Conservation (phyloP, 2,329 filamentous ascomycete species). For the Exophiala viscosa region DNA sequence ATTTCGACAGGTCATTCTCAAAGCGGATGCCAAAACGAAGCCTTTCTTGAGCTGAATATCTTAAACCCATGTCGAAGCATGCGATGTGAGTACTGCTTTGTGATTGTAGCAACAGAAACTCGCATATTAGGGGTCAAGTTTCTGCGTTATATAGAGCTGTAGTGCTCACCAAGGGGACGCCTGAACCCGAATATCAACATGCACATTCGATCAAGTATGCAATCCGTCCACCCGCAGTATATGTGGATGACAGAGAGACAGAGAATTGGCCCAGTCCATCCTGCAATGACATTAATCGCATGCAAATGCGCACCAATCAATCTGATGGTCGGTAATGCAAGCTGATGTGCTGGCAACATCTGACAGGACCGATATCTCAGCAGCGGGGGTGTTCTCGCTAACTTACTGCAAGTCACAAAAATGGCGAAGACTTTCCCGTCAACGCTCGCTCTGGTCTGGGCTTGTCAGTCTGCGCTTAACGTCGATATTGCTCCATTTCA, state of each 20-base stretch:
- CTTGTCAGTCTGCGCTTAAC: conserved; percentile 3
- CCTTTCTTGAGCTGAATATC: conserved; percentile 9
- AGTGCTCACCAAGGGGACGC: too few relatives aligned
- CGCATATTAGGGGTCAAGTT: too few relatives aligned
- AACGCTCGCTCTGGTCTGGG: conserved; percentile 9
- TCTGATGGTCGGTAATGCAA: conserved; percentile 11
- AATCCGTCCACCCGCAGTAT: too few relatives aligned
- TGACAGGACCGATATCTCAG: conserved; percentile 17
- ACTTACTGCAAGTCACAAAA: conserved; percentile 12
- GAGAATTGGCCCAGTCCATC: too few relatives aligned
- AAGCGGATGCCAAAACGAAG: conserved; percentile 15
- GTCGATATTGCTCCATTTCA: conserved; percentile 8
- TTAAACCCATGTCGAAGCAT: not conserved
- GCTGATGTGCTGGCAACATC: conserved; percentile 24
- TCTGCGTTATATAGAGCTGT: too few relatives aligned
- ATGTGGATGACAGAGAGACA: too few relatives aligned
- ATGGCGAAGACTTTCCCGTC: not conserved
- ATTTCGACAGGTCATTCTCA: conserved; percentile 34
- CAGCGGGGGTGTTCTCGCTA: conserved; percentile 8
- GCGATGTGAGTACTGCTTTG: not conserved
- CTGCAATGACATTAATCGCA: not conserved
- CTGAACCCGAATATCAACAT: too few relatives aligned
- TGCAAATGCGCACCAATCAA: conserved; percentile 17
- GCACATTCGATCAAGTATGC: too few relatives aligned
- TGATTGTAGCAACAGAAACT: not conserved